A percentile compares a stretch with the other conserved stretches of the same genome.
Evolutionary conservation across 306 rosid genomes (phyloP).

Genomic region (Ormosia semicastrata): DNA sequence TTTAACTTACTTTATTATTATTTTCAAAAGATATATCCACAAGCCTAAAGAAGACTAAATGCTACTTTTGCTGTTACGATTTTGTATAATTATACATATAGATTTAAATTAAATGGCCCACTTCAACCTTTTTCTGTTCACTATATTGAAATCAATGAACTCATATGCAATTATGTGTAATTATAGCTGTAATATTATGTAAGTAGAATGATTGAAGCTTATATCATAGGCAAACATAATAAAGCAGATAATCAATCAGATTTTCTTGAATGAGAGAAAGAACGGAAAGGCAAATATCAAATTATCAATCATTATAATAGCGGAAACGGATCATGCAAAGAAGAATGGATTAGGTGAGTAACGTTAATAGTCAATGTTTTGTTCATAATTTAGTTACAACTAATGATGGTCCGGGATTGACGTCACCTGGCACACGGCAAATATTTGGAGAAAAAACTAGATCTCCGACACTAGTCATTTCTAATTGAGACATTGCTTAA

Average conservation of each 20-base stretch:
- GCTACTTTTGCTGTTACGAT: not conserved
- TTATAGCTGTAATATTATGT: not conserved
- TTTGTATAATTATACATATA: not conserved
- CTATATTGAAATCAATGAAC: not conserved
- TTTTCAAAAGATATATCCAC: not conserved
- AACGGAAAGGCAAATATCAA: not conserved
- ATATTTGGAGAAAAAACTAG: not conserved
- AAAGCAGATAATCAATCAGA: not conserved
- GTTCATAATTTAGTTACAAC: conserved; percentile 3
- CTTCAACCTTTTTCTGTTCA: not conserved
- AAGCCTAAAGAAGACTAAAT: not conserved
- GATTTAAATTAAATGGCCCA: not conserved
- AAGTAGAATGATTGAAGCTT: conserved; percentile 25
- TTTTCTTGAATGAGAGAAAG: not conserved
- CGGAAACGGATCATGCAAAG: not conserved
- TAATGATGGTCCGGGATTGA: conserved; percentile 26
- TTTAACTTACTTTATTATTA: too few species aligned
- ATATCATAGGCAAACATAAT: conserved; percentile 11
- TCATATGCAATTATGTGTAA: not conserved
- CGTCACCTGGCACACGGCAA: not conserved
- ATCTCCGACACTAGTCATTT: conserved; percentile 29
- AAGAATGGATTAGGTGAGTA: not conserved
- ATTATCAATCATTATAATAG: conserved; percentile 19
- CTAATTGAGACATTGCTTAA: conserved; percentile 18
- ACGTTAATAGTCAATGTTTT: not conserved